Percentiles rank a stretch among this genome's conserved stretches.
Conservation (phyloP, 306 rosid genomes). For the Senna siamea region DNA sequence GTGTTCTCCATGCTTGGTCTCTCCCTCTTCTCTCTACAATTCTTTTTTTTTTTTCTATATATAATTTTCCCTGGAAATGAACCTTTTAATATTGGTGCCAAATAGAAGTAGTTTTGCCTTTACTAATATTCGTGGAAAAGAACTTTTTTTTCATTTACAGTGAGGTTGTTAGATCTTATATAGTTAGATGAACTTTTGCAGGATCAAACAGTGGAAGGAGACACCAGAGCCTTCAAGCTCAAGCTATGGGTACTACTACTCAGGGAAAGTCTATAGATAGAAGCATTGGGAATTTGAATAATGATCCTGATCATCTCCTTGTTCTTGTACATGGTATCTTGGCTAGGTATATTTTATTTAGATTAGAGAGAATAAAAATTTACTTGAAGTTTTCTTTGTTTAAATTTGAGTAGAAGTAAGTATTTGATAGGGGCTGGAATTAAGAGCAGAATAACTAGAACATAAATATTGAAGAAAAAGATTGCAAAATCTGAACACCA, state of each 20-base stretch:
- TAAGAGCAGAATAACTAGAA: no score
- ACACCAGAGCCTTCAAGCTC: slow-evolving; percentile 49
- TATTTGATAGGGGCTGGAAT: background rate
- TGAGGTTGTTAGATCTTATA: slow-evolving; percentile 12
- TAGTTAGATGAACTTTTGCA: slow-evolving; percentile 40
- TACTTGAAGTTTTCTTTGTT: background rate
- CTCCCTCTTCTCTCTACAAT: background rate
- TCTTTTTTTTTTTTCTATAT: background rate
- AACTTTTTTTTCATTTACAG: slow-evolving; percentile 1
- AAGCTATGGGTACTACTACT: slow-evolving; percentile 62
- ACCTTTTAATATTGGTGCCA: background rate
- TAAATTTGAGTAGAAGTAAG: slow-evolving; percentile 15
- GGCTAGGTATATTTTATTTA: slow-evolving; percentile 57
- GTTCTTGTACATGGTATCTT: slow-evolving; percentile 88
- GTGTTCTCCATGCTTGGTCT: slow-evolving; percentile 2
- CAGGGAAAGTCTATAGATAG: slow-evolving; percentile 48
- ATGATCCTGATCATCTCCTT: slow-evolving; percentile 82
- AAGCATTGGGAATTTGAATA: slow-evolving; percentile 35
- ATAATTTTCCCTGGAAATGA: background rate
- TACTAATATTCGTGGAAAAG: background rate
- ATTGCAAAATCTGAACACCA: no score
- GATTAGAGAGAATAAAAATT: background rate
- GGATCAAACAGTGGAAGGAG: slow-evolving; percentile 54
- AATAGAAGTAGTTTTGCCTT: background rate
- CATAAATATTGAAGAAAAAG: no score